Evolutionary conservation across 2,329 filamentous ascomycete species (phyloP), one percentile per base, ranked within the genome.

Genomic region (Aureobasidium sp.): DNA sequence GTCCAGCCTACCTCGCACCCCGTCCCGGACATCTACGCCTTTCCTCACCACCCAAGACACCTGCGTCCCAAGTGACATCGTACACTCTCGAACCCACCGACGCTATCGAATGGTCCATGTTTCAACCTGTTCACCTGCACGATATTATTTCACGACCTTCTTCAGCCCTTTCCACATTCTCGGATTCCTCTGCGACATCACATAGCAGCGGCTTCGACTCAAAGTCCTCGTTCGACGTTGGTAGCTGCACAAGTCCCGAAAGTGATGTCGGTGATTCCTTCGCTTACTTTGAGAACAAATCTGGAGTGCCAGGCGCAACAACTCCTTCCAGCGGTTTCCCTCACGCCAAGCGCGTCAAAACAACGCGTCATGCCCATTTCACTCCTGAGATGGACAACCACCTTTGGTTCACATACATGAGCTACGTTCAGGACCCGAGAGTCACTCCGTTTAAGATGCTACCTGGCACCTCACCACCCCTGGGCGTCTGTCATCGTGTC

Each of bases 401-500:
- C 62, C 67, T 85, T 27, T 84, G 81, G 81, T 78, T 80, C 63
- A 81, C 79, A 7, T 85, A 83, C 66, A 79, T 83, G 68, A 72
- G 75, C 50, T 84, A 83, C 63, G 70, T 84, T n/a, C 79, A 81
- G 57, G 80, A 84, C 64, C 81, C 81, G 17, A 80, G 78, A 3
- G 75, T 84, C 42, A 85, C 81, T 1, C 81, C 81, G 0, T 84
- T 84, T 72, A 84, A 84, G 62, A 81, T 80, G 68, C 73, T 83
- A 1, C 81, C 81, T 2, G 81, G 81, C 44, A 80, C 78, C 38
- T 74, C 79, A 29, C 81, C 81, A 32, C 81, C 81, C 10, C 74
- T 84, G 48, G 81, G 81, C 16, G 79, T 84, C 22, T 84, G 81
- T 58, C 76, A 81, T 60, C 77, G 80, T 54, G 80, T 85, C 30